A percentile compares a stretch with the other conserved stretches of the same genome.
Conservation (phyloP, 495 filamentous ascomycete species). For the Pyrenula massariospora region DNA sequence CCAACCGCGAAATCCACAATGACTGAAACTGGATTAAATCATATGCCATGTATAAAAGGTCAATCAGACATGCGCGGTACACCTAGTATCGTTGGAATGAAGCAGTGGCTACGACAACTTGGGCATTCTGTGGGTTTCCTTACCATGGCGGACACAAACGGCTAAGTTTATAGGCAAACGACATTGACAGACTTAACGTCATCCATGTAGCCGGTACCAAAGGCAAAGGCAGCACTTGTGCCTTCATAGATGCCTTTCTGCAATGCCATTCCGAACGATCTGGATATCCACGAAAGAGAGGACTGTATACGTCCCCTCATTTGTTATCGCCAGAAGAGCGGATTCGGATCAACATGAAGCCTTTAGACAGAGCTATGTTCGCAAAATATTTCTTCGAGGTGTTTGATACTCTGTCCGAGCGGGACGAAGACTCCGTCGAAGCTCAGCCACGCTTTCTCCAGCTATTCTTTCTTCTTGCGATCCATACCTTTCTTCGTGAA, state of each 20-base stretch:
- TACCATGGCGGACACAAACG: background rate
- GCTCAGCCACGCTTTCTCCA: conserved; percentile 46
- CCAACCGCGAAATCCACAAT: background rate
- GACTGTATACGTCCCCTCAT: conserved; percentile 59
- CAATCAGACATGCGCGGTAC: background rate
- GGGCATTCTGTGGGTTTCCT: background rate
- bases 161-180: conserved; percentile 8
- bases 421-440: conserved; percentile 2
- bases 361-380: conserved; percentile 40
- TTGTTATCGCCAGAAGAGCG: conserved; percentile 50
- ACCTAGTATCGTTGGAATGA: background rate
- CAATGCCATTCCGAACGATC: conserved; percentile 15
- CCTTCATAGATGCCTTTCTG: conserved; percentile 29
- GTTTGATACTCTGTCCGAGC: conserved; percentile 39
- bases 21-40: background rate
- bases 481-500: conserved; percentile 63
- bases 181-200: conserved; percentile 22
- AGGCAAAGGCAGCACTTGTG: conserved; percentile 40
- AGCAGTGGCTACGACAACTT: background rate
- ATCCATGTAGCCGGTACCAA: conserved; percentile 40
- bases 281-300: conserved; percentile 32
- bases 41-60: background rate
- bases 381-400: conserved; percentile 54
- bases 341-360: conserved; percentile 44
- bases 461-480: conserved; percentile 59